These are phyloP conservation scores for Pneumocystis murina DNA, from an alignment of 1,139 yeast genomes.

Conservation along the genomic window DNA sequence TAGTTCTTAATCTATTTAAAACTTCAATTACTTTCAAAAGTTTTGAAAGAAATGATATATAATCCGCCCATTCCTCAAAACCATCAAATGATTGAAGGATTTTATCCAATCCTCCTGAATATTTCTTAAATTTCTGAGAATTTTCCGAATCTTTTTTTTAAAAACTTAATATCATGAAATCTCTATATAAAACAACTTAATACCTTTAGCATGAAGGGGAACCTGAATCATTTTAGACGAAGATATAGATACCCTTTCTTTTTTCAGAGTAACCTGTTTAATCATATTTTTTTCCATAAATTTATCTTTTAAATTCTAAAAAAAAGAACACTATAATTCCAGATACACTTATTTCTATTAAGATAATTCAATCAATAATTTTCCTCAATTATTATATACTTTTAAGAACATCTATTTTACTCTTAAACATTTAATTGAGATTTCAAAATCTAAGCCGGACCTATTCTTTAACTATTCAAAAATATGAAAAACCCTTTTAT, in stretches of 20 bases:
- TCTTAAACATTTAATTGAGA: background rate
- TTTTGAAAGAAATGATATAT: conserved; percentile 71
- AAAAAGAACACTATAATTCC: background rate
- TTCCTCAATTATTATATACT: background rate
- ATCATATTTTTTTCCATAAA: background rate
- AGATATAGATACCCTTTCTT: background rate
- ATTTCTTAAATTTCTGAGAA: conserved; percentile 51
- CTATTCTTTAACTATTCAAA: background rate
- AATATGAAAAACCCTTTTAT: background rate
- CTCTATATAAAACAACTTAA: background rate
- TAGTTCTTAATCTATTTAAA: background rate
- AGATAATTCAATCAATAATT: background rate
- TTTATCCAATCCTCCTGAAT: conserved; percentile 50
- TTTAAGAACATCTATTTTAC: background rate
- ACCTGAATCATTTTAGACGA: background rate
- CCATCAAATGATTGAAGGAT: conserved; percentile 66
- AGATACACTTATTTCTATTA: background rate
- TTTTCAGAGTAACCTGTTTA: background rate
- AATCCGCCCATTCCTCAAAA: conserved; percentile 98
- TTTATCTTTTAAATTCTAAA: background rate
- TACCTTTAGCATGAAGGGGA: background rate
- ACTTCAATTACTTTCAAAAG: conserved; percentile 38
- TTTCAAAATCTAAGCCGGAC: background rate
- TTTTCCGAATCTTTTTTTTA: conserved; percentile 7
- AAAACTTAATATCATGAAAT: background rate